Conservation (phyloP, 2,329 filamentous ascomycete genomes). For the Ophiocordyceps australis region DNA sequence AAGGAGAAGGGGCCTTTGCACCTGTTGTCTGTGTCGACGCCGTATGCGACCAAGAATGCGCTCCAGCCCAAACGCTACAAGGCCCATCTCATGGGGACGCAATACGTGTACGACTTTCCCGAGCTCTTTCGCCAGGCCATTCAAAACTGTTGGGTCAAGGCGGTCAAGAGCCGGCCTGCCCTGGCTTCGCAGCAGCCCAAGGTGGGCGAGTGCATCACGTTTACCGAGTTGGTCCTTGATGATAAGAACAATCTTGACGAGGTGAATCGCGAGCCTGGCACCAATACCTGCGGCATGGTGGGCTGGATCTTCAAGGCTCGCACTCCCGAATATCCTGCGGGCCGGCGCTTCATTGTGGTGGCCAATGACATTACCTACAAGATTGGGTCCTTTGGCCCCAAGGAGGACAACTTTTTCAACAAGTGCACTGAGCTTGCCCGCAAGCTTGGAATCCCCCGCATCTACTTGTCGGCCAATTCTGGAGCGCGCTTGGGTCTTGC, state of each 20-base stretch:
- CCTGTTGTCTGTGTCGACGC: conserved; percentile 72
- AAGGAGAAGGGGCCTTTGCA: conserved; percentile 95
- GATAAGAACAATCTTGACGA: conserved; percentile 84
- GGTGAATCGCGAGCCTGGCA: conserved; percentile 85
- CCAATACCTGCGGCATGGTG: conserved; percentile 95
- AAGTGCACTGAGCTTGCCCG: conserved; percentile 95
- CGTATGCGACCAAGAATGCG: conserved; percentile 96
- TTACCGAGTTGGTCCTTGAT: conserved; percentile 85
- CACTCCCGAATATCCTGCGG: conserved; percentile 87
- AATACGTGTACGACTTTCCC: conserved; percentile 99
- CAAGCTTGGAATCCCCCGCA: conserved; percentile 85
- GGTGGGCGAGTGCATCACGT: conserved; percentile 81
- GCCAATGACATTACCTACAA: conserved; percentile 99
- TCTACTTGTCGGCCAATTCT: conserved; percentile 97
- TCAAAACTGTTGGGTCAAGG: conserved; percentile 81
- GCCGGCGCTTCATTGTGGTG: conserved; percentile 84
- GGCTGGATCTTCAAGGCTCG: conserved; percentile 91
- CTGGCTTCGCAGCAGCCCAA: conserved; percentile 68
- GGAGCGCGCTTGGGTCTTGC: conserved; percentile 94
- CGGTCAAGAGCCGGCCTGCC: conserved; percentile 52
- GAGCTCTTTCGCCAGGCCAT: conserved; percentile 97
- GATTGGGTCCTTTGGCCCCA: conserved; percentile 92
- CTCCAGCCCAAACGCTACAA: conserved; percentile 98
- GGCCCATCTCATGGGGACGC: conserved; percentile 96
- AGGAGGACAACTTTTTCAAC: conserved; percentile 96